Evolutionary conservation across 2,329 filamentous ascomycete species (phyloP).

Genomic region (Samsoniella hepiali): DNA sequence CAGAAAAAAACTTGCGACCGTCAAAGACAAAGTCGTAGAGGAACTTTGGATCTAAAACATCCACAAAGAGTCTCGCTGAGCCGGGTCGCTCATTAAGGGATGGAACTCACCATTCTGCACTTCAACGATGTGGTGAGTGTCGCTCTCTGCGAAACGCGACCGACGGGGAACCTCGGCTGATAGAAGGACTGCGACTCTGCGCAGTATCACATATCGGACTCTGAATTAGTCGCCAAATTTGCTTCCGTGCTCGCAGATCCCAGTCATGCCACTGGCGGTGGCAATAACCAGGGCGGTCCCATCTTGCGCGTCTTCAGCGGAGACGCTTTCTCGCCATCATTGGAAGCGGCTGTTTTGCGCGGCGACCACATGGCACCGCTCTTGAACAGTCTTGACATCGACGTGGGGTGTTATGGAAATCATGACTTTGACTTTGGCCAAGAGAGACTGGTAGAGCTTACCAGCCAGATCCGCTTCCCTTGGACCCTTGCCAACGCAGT

Average conservation of each 20-base stretch:
- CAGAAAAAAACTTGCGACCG: not conserved
- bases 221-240: slow-evolving; percentile 16
- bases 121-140: slow-evolving; percentile 20
- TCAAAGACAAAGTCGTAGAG: not conserved
- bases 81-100: not conserved
- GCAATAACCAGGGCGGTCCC: not conserved
- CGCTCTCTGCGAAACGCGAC: not conserved
- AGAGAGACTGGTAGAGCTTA: slow-evolving; percentile 12
- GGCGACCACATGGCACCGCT: slow-evolving; percentile 21
- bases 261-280: not conserved
- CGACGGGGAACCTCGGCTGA: not conserved
- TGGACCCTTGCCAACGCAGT: slow-evolving; percentile 21
- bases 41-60: not conserved
- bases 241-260: slow-evolving; percentile 14
- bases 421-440: slow-evolving; percentile 22
- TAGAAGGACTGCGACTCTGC: not conserved
- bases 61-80: too few relatives aligned
- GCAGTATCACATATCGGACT: slow-evolving; percentile 21
- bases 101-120: slow-evolving; percentile 15
- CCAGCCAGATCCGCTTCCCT: slow-evolving; percentile 13
- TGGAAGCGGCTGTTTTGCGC: slow-evolving; percentile 20
- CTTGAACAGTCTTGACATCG: slow-evolving; percentile 13
- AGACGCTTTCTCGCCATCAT: slow-evolving; percentile 21
- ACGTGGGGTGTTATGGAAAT: slow-evolving; percentile 21
- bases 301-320: slow-evolving; percentile 20